Evolutionary conservation across 2,329 filamentous ascomycete genomes (phyloP).

Genomic region (Periconia macrospinosa): DNA sequence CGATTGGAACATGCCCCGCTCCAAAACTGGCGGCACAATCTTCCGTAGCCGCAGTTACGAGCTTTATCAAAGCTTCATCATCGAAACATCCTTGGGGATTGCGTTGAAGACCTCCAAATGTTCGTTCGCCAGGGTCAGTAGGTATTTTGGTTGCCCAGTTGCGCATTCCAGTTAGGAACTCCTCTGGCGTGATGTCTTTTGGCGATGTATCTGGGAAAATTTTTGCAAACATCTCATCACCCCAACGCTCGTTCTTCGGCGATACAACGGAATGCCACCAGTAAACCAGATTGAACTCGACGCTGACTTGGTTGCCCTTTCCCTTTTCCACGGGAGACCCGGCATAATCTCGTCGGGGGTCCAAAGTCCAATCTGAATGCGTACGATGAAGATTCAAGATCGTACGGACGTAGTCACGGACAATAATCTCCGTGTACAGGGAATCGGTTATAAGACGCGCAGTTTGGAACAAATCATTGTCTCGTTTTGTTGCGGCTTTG

Average conservation of each 20-base stretch:
- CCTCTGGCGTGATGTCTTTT: slow-evolving; percentile 58
- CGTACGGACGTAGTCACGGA: slow-evolving; percentile 71
- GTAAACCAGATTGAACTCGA: slow-evolving; percentile 85
- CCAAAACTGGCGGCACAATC: slow-evolving; percentile 62
- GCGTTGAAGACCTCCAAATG: slow-evolving; percentile 67
- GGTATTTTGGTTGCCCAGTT: slow-evolving; percentile 48
- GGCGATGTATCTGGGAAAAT: slow-evolving; percentile 14
- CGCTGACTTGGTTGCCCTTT: slow-evolving; percentile 78
- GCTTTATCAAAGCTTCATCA: slow-evolving; percentile 74
- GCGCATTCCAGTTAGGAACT: slow-evolving; percentile 8
- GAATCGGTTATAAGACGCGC: slow-evolving; percentile 47
- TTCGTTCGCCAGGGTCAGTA: slow-evolving; percentile 67
- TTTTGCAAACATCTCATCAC: slow-evolving; percentile 58
- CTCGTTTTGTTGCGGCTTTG: slow-evolving; percentile 43
- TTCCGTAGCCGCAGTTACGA: slow-evolving; percentile 67
- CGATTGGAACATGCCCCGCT: slow-evolving; percentile 69
- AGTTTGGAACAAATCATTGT: slow-evolving; percentile 51
- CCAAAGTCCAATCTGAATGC: slow-evolving; percentile 78
- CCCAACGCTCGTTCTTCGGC: slow-evolving; percentile 72
- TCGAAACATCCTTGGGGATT: slow-evolving; percentile 67
- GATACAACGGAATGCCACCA: slow-evolving; percentile 81
- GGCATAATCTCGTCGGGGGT: slow-evolving; percentile 70
- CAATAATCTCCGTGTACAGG: slow-evolving; percentile 37
- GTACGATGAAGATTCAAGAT: slow-evolving; percentile 71
- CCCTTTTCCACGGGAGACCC: slow-evolving; percentile 64